phyloP scores from a whole-genome alignment of 2,329 filamentous ascomycete species.

The Magnaporthiopsis poae region DNA sequence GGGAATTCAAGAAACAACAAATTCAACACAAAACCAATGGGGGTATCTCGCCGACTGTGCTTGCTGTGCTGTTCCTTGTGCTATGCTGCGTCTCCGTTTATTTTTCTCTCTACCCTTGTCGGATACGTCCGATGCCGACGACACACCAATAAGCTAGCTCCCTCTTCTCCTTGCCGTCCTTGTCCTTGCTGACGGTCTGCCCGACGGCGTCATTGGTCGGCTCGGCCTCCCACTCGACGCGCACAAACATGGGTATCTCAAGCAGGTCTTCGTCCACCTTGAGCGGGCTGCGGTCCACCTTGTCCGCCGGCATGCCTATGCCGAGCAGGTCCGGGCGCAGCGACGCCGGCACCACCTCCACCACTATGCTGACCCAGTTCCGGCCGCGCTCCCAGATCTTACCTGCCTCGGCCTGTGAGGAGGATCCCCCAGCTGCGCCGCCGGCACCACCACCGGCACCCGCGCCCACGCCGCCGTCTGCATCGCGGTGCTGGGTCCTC shows the following conservation, averaged over 20 bases:
- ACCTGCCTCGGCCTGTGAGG: slow-evolving; percentile 64
- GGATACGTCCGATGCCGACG: slow-evolving; percentile 75
- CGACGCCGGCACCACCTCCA: slow-evolving; percentile 71
- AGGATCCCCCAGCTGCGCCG: slow-evolving; percentile 31
- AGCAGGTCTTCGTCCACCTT: slow-evolving; percentile 55
- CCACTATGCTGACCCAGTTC: slow-evolving; percentile 89
- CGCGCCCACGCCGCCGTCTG: slow-evolving; percentile 13
- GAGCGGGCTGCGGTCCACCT: slow-evolving; percentile 35
- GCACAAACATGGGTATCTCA: slow-evolving; percentile 89
- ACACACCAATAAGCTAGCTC: slow-evolving; percentile 96
- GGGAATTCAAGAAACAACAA: not conserved
- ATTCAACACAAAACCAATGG: slow-evolving; percentile 4
- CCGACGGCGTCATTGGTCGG: slow-evolving; percentile 53
- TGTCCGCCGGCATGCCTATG: slow-evolving; percentile 18
- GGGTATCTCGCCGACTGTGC: not conserved
- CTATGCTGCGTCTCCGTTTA: not conserved
- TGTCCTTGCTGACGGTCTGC: slow-evolving; percentile 40
- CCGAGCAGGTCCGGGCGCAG: slow-evolving; percentile 31
- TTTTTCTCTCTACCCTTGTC: slow-evolving; percentile 27
- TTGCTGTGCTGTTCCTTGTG: not conserved
- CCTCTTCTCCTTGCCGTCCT: slow-evolving; percentile 62
- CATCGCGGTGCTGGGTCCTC: slow-evolving; percentile 12
- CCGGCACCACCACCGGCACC: slow-evolving; percentile 25
- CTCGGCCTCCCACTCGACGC: slow-evolving; percentile 80
- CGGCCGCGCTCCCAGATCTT: slow-evolving; percentile 93